Evolutionary conservation across 345 rosid genomes (phyloP).

Genomic region (Pistacia integerrima): DNA sequence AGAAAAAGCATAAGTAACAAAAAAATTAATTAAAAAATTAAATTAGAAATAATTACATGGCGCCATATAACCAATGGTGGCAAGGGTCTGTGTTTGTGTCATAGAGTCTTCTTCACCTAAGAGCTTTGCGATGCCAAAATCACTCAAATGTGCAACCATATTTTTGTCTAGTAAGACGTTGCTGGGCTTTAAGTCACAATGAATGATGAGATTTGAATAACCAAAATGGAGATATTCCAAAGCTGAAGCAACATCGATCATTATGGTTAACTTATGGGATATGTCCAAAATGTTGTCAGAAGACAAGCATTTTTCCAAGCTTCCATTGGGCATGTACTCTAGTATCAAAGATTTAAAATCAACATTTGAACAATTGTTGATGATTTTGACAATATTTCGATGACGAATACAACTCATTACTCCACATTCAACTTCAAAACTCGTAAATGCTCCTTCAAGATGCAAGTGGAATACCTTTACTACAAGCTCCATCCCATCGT

Average conservation of each 20-base stretch:
- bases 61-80: slow-evolving; percentile 13
- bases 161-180: neutral
- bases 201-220: neutral
- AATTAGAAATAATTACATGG: slow-evolving; percentile 5
- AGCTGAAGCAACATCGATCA: slow-evolving; percentile 25
- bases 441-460: neutral
- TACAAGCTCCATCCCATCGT: slow-evolving; percentile 17
- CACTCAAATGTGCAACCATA: neutral
- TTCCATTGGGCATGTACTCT: neutral
- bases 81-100: slow-evolving; percentile 6
- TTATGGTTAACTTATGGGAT: neutral
- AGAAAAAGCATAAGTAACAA: too few relatives aligned
- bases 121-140: slow-evolving; percentile 11
- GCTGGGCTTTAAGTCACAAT: slow-evolving; percentile 21
- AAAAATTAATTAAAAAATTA: too few relatives aligned
- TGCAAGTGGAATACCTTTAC: slow-evolving; percentile 22
- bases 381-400: slow-evolving; percentile 15
- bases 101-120: neutral
- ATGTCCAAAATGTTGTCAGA: slow-evolving; percentile 2
- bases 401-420: slow-evolving; percentile 7
- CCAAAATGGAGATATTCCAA: slow-evolving; percentile 22
- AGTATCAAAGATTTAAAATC: slow-evolving; percentile 18
- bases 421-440: slow-evolving; percentile 26
- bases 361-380: slow-evolving; percentile 10
- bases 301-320: slow-evolving; percentile 14